These are phyloP conservation scores for Panellus pusillus DNA, from an alignment of 768 basidiomycete species.

Conservation along the genomic window DNA sequence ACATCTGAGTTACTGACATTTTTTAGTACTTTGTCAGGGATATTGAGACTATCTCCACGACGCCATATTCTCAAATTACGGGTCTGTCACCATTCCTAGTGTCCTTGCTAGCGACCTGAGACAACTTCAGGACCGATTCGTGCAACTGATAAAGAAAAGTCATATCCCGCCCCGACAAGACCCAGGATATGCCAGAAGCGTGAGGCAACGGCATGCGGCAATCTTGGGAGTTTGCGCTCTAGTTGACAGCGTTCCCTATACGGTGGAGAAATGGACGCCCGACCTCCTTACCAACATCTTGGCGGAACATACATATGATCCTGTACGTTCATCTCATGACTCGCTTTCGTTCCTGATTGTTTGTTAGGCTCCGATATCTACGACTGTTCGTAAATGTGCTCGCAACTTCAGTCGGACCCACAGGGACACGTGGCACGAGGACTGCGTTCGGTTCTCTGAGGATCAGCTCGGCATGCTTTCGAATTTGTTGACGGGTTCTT, in stretches of 20 bases:
- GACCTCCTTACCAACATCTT: conserved; percentile 76
- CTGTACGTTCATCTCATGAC: conserved; percentile 41
- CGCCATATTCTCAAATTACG: conserved; percentile 75
- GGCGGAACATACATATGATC: conserved; percentile 84
- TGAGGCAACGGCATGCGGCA: conserved; percentile 84
- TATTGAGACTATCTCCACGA: conserved; percentile 78
- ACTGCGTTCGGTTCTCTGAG: conserved; percentile 81
- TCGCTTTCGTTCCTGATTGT: conserved; percentile 15
- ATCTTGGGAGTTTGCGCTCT: conserved; percentile 93
- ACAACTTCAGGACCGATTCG: conserved; percentile 66
- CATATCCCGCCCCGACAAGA: conserved; percentile 65
- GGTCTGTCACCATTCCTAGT: conserved; percentile 37
- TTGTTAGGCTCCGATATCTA: conserved; percentile 74
- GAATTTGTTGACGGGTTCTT: conserved; percentile 82
- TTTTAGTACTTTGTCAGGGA: conserved; percentile 73
- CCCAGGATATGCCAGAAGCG: conserved; percentile 63
- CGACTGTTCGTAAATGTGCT: conserved; percentile 78
- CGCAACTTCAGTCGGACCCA: conserved; percentile 81
- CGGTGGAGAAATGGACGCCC: conserved; percentile 93
- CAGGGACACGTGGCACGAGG: conserved; percentile 89
- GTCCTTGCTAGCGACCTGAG: neutral
- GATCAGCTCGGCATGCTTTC: conserved; percentile 82
- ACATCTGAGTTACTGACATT: neutral
- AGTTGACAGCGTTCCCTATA: conserved; percentile 93
- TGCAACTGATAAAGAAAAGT: conserved; percentile 67